These are phyloP conservation scores for Pseudocercospora cruenta DNA, from an alignment of 2,329 filamentous ascomycete genomes.

Conservation along the genomic window DNA sequence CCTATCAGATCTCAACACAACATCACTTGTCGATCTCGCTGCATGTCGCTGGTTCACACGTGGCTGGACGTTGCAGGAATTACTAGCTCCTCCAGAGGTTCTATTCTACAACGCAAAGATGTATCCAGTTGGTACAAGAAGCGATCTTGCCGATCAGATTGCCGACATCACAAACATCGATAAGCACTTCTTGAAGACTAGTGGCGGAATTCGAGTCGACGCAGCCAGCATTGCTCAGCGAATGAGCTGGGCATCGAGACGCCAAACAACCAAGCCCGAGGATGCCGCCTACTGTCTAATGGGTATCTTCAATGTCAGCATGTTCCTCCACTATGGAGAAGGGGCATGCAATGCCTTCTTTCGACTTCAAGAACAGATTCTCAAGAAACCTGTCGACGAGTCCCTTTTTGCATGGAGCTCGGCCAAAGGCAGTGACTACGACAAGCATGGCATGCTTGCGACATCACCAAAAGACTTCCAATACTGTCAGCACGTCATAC, in stretches of 20 bases:
- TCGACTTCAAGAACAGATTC: conserved; percentile 43
- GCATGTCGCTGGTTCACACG: too few relatives aligned
- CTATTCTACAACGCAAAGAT: neutral
- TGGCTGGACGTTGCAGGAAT: neutral
- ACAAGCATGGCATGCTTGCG: conserved; percentile 25
- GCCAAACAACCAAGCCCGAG: conserved; percentile 35
- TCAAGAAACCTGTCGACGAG: conserved; percentile 17
- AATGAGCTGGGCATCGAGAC: conserved; percentile 27
- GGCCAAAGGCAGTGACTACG: neutral
- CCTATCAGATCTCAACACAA: neutral
- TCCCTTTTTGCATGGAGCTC: conserved; percentile 11
- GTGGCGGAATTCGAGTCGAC: neutral
- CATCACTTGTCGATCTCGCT: neutral
- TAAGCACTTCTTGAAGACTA: neutral
- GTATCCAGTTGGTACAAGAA: neutral
- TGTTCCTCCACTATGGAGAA: conserved; percentile 51
- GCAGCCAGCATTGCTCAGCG: conserved; percentile 20
- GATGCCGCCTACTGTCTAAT: conserved; percentile 52
- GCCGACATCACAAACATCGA: neutral
- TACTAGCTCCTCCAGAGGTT: neutral
- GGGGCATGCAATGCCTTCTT: conserved; percentile 31
- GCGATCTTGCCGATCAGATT: neutral
- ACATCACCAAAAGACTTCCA: conserved; percentile 18
- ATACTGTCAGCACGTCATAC: neutral
- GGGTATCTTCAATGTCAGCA: conserved; percentile 50